phyloP scores from a whole-genome alignment of 371 early-diverging fungal genomes.

The Synchytrium microbalum region DNA sequence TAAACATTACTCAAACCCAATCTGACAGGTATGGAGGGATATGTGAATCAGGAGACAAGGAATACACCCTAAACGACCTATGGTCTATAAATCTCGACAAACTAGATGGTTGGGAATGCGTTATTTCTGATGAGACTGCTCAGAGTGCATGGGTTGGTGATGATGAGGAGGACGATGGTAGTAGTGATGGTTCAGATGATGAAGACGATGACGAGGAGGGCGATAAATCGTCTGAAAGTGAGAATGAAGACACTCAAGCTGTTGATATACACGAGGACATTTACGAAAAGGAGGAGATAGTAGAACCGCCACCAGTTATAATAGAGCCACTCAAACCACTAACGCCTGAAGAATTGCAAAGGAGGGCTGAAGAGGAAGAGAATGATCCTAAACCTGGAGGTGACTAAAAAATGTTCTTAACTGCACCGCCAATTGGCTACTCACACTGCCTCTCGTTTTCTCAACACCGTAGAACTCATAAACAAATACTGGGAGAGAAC shows the following conservation, averaged over 20 bases:
- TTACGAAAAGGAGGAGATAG: background rate
- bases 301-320: background rate
- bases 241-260: conserved; percentile 6
- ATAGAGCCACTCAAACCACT: background rate
- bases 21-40: conserved; percentile 44
- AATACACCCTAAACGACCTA: conserved; percentile 49
- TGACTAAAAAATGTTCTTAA: background rate
- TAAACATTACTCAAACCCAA: background rate
- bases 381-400: conserved; percentile 1
- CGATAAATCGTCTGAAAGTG: conserved; percentile 17
- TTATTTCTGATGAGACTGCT: conserved; percentile 36
- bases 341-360: background rate
- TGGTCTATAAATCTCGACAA: conserved; percentile 57
- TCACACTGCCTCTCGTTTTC: background rate
- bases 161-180: conserved; percentile 19
- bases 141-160: conserved; percentile 41
- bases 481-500: background rate
- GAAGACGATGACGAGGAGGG: conserved; percentile 38
- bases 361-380: conserved; percentile 4
- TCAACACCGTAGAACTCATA: background rate
- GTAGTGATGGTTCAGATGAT: conserved; percentile 21
- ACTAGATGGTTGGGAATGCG: conserved; percentile 43
- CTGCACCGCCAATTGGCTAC: background rate
- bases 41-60: conserved; percentile 42
- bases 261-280: background rate